Base-by-base conservation (phyloP, 306 rosid species). In the Amphicarpaea edgeworthii region DNA sequence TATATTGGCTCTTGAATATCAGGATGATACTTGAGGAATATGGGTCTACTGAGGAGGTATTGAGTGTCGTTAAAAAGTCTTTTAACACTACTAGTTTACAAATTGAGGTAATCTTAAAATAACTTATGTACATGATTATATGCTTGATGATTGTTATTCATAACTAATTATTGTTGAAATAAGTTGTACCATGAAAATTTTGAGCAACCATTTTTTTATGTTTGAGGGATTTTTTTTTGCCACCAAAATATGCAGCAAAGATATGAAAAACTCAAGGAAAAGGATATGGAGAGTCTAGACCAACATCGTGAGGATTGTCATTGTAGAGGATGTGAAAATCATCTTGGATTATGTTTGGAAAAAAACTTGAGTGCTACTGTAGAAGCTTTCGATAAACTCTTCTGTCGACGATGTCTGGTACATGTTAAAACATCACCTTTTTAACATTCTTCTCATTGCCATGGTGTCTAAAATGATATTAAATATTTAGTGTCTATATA, bases 371-470 rank as follows among this genome's bases (percentile, higher is more conserved):
- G 87, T 77, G 80, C 73, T 12, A 80, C 90, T 49, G 73, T 86
- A 76, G 97, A 86, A 81, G 78, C 86, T 85, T 88, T 93, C 7
- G 93, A 88, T 58, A 85, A 83, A 76, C 87, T 91, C 77, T 90
- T 91, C 43, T 93, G 97, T 68, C 92, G 94, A 12, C 94, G 83
- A 30, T 93, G 98, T 85, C 73, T 86, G 81, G 98, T 93, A 88
- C 58, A 83, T 38, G 61, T 34, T 83, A 70, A 58, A 67, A 53
- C 68, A 59, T 28, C 30, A 61, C 37, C 49, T 24, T 32, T 65
- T 68, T 64, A 40, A 26, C 60, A 46, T 76, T 75, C 6, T 57
- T 68, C 21, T 63, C 19, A 72, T 30, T 30, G 0, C 42, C 55
- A 42, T 59, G 12, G 37, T 51, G 41, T 75, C 47, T 66, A 51